A percentile compares a stretch with the other conserved stretches of the same genome.
Evolutionary conservation across 1,139 yeast genomes (phyloP).

Genomic region (Blastobotrys petasosporus): DNA sequence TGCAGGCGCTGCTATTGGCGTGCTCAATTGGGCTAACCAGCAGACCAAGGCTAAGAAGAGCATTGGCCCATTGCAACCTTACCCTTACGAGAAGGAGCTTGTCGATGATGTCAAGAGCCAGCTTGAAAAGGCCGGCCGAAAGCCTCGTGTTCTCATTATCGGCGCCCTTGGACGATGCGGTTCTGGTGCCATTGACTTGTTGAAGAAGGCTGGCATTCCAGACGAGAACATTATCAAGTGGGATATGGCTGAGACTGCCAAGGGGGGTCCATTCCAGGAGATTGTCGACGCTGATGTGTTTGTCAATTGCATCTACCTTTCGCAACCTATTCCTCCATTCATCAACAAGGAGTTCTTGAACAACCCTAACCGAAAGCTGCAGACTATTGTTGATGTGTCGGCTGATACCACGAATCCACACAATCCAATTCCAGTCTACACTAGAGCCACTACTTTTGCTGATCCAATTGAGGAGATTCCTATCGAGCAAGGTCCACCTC

Average conservation of each 20-base stretch:
- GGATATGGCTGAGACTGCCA: constrained; percentile 96
- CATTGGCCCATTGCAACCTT: constrained; percentile 63
- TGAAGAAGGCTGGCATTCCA: constrained; percentile 81
- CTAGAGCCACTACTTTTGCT: constrained; percentile 80
- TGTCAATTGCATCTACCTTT: constrained; percentile 90
- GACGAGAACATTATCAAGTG: constrained; percentile 78
- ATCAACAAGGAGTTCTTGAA: constrained; percentile 65
- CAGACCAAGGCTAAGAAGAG: constrained; percentile 65
- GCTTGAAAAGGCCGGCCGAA: constrained; percentile 53
- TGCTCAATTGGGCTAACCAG: constrained; percentile 91
- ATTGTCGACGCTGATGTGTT: constrained; percentile 82
- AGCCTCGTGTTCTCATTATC: constrained; percentile 78
- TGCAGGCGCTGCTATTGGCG: constrained; percentile 97
- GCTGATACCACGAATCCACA: constrained; percentile 99
- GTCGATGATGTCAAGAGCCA: constrained; percentile 62
- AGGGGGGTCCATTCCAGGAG: constrained; percentile 95
- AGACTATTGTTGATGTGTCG: constrained; percentile 93
- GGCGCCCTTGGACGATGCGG: constrained; percentile 99
- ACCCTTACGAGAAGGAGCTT: constrained; percentile 69
- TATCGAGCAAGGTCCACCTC: constrained; percentile 62
- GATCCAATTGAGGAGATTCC: constrained; percentile 84
- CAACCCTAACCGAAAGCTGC: constrained; percentile 59
- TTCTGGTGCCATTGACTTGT: constrained; percentile 88
- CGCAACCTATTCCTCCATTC: constrained; percentile 91
- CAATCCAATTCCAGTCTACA: constrained; percentile 93